A percentile compares a stretch with the other conserved stretches of the same genome.
These are phyloP conservation scores for Plasmodium knowlesi DNA, from an alignment of 169 alveolate species.

Conservation along the genomic window DNA sequence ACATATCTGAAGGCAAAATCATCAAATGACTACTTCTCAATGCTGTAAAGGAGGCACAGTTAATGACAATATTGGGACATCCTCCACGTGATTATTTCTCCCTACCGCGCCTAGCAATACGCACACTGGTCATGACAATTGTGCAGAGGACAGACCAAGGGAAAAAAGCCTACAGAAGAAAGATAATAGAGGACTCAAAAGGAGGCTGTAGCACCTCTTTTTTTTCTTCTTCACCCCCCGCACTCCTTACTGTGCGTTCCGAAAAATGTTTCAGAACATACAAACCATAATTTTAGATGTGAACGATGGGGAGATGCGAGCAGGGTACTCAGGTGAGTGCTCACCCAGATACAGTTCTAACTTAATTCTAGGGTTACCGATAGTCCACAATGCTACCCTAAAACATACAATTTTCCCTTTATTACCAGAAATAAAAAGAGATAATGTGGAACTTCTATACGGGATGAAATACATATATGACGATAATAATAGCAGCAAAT, in stretches of 20 bases:
- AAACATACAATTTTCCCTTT: conserved; percentile 84
- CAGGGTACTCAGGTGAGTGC: conserved; percentile 83
- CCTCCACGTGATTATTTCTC: background rate
- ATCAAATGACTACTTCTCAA: background rate
- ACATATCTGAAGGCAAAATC: background rate
- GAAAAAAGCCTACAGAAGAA: background rate
- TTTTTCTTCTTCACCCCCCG: background rate
- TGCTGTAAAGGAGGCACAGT: background rate
- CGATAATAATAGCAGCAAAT: conserved; percentile 70
- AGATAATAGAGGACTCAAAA: no score
- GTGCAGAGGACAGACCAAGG: background rate
- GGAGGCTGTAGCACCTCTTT: background rate
- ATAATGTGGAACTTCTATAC: conserved; percentile 78
- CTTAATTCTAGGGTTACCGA: conserved; percentile 80
- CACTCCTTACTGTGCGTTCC: background rate
- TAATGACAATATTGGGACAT: background rate
- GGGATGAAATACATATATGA: conserved; percentile 79
- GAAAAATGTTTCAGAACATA: conserved; percentile 67
- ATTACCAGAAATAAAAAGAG: conserved; percentile 82
- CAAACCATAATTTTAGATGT: conserved; percentile 81
- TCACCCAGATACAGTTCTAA: conserved; percentile 79
- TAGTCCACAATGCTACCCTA: conserved; percentile 76
- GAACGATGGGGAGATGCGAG: conserved; percentile 80
- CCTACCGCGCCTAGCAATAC: background rate
- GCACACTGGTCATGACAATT: background rate